Conservation (phyloP, 1,284 basidiomycete species). For the Cystobasidium slooffiae region DNA sequence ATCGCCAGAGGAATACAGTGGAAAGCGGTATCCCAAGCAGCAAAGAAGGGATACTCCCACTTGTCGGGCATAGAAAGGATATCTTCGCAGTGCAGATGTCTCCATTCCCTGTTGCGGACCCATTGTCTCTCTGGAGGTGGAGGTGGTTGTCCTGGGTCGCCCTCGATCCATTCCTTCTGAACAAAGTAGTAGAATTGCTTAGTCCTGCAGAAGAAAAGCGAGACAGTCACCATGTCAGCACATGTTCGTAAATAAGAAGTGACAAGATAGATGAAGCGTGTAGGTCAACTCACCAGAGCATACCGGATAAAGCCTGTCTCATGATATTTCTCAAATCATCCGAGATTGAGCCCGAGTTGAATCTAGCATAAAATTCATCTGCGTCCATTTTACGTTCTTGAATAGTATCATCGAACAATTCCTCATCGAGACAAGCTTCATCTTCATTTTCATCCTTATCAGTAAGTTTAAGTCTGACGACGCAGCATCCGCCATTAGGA, state of each 20-base stretch:
- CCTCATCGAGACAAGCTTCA: constrained; percentile 81
- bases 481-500: constrained; percentile 87
- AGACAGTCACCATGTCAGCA: no score
- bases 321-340: constrained; percentile 95
- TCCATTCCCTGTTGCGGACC: constrained; percentile 88
- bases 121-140: constrained; percentile 87
- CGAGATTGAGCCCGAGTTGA: constrained; percentile 78
- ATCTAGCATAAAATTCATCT: constrained; percentile 88
- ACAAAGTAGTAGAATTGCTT: constrained; percentile 97
- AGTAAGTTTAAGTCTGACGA: constrained; percentile 92
- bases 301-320: constrained; percentile 96
- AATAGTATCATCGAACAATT: constrained; percentile 82
- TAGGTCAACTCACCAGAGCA: no score
- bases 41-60: constrained; percentile 99
- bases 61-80: constrained; percentile 99
- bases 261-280: no score
- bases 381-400: constrained; percentile 89
- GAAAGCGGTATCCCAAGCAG: constrained; percentile 73
- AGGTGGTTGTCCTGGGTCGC: constrained; percentile 91
- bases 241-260: no score
- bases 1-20: constrained; percentile 96
- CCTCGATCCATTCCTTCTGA: constrained; percentile 93
- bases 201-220: constrained; percentile 60
- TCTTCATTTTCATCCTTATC: constrained; percentile 75
- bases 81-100: constrained; percentile 91